These are phyloP conservation scores for Babesia bovis DNA, from an alignment of 169 alveolate species.

Conservation along the genomic window DNA sequence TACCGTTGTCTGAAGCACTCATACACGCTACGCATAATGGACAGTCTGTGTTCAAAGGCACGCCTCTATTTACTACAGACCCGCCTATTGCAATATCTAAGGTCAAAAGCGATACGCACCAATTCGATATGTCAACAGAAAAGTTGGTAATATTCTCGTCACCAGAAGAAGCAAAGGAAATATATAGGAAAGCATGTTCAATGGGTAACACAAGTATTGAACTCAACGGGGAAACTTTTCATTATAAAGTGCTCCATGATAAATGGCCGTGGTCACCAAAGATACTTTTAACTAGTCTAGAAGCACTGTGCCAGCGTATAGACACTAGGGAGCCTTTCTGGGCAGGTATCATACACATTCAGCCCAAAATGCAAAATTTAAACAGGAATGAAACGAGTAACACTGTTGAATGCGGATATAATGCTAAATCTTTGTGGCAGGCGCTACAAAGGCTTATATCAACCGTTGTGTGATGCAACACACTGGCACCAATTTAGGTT, in stretches of 20 bases:
- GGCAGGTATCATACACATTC: slow-evolving; percentile 19
- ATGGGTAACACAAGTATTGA: neutral
- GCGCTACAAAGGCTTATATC: neutral
- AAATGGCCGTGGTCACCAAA: slow-evolving; percentile 19
- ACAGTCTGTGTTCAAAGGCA: slow-evolving; percentile 24
- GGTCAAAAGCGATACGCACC: neutral
- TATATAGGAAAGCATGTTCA: slow-evolving; percentile 45
- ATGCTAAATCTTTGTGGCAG: slow-evolving; percentile 7
- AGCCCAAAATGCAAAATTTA: slow-evolving; percentile 2
- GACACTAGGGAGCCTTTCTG: slow-evolving; percentile 42
- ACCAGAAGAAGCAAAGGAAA: slow-evolving; percentile 30
- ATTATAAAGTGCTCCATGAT: slow-evolving; percentile 5
- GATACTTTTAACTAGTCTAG: slow-evolving; percentile 31
- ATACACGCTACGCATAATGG: slow-evolving; percentile 41
- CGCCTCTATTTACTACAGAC: slow-evolving; percentile 62
- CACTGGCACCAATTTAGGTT: neutral
- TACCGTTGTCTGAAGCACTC: slow-evolving; percentile 45
- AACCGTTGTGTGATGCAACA: neutral
- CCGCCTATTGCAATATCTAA: slow-evolving; percentile 45
- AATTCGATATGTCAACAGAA: slow-evolving; percentile 12
- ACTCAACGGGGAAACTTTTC: neutral
- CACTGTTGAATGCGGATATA: too few species aligned
- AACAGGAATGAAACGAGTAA: slow-evolving; percentile 13
- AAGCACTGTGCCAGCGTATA: slow-evolving; percentile 43
- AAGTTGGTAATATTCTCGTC: slow-evolving; percentile 22